Conservation (phyloP, 78 protist genomes). For the Cavenderia fasciculata region DNA sequence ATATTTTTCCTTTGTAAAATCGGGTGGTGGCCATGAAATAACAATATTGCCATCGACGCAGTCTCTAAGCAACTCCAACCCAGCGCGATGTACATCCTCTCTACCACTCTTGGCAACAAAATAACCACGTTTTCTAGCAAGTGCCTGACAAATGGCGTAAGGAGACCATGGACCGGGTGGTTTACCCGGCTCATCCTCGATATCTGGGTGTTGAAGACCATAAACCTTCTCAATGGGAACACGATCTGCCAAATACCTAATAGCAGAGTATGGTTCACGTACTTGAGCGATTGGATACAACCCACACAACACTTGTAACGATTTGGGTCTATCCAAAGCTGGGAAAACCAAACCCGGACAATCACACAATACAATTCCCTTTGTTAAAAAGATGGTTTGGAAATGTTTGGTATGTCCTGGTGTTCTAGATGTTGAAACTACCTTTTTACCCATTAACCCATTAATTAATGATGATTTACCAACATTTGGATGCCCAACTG, state of each 20-base stretch:
- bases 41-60: constrained; percentile 73
- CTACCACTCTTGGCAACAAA: constrained; percentile 61
- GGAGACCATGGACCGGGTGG: constrained; percentile 54
- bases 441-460: constrained; percentile 87
- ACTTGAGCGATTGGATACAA: constrained; percentile 90
- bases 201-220: constrained; percentile 29
- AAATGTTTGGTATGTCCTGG: constrained; percentile 96
- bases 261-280: constrained; percentile 88
- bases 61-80: constrained; percentile 47
- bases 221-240: constrained; percentile 79
- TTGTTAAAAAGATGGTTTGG: constrained; percentile 85
- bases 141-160: constrained; percentile 52
- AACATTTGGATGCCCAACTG: constrained; percentile 93
- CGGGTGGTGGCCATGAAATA: constrained; percentile 77
- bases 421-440: constrained; percentile 81
- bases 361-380: constrained; percentile 83
- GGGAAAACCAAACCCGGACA: constrained; percentile 96
- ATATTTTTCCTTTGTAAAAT: constrained; percentile 14
- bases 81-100: constrained; percentile 75
- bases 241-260: constrained; percentile 83
- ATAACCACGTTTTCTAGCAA: constrained; percentile 69
- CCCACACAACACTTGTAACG: constrained; percentile 90
- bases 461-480: constrained; percentile 90
- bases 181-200: constrained; percentile 37
- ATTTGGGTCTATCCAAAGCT: constrained; percentile 78